These are phyloP conservation scores for Solanum corneliomulleri DNA, from an alignment of 257 asterid genomes.

Conservation along the genomic window DNA sequence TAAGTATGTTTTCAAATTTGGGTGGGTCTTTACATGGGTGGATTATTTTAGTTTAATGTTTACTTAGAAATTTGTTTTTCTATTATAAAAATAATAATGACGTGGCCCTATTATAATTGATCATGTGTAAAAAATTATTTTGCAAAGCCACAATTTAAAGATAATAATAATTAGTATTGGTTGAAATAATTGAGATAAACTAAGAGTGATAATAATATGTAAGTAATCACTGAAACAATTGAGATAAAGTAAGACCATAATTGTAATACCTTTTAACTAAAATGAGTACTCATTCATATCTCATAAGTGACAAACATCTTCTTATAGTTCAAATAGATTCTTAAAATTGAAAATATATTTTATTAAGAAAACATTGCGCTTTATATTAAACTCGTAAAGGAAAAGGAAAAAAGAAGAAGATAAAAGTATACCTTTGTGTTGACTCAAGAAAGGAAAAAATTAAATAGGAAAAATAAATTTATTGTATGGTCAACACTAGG, in stretches of 20 bases:
- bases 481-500: background rate
- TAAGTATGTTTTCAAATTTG: too few relatives aligned
- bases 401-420: background rate
- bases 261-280: background rate
- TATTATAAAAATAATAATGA: too few relatives aligned
- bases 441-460: background rate
- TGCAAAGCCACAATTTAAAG: too few relatives aligned
- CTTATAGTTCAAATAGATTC: background rate
- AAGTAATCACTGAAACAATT: background rate
- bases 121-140: too few relatives aligned
- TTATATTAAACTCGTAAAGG: background rate
- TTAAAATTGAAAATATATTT: background rate
- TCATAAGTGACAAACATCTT: background rate
- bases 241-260: background rate
- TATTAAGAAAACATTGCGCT: background rate
- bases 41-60: too few relatives aligned
- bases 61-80: too few relatives aligned
- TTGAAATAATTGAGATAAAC: too few relatives aligned
- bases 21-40: too few relatives aligned
- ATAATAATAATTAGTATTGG: too few relatives aligned
- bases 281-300: background rate
- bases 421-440: background rate
- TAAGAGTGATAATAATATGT: too few relatives aligned
- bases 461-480: background rate
- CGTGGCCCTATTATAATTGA: too few relatives aligned